A percentile compares a stretch with the other conserved stretches of the same genome.
These are phyloP conservation scores for Neospora caninum DNA, from an alignment of 169 alveolate species.

Conservation along the genomic window DNA sequence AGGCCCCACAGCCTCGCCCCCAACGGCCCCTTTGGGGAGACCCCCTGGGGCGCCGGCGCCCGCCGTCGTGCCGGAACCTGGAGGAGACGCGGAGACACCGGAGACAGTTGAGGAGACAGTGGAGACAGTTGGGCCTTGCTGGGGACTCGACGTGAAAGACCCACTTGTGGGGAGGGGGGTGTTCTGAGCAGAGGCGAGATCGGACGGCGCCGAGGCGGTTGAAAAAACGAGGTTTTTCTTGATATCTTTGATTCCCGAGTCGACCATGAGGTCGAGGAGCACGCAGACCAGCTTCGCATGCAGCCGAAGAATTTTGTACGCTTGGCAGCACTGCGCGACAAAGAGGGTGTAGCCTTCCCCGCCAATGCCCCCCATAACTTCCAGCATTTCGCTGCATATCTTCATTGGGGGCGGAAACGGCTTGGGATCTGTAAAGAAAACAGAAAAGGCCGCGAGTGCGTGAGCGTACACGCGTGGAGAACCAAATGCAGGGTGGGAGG, in stretches of 20 bases:
- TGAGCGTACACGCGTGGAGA: not conserved
- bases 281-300: conserved; percentile 88
- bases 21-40: too few relatives aligned
- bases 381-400: conserved; percentile 94
- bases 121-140: not conserved
- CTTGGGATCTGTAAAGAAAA: conserved; percentile 82
- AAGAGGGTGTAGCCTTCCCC: conserved; percentile 74
- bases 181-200: not conserved
- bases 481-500: not conserved
- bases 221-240: conserved; percentile 61
- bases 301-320: conserved; percentile 83
- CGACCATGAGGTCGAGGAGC: conserved; percentile 91
- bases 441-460: not conserved
- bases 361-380: conserved; percentile 90
- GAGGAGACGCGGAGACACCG: not conserved
- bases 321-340: conserved; percentile 80
- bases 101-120: not conserved
- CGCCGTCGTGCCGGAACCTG: not conserved
- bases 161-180: not conserved
- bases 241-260: conserved; percentile 92
- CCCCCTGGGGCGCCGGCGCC: not conserved
- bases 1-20: too few relatives aligned
- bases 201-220: not conserved
- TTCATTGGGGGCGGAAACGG: conserved; percentile 94
- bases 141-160: not conserved